Evolutionary conservation across 495 filamentous ascomycete genomes (phyloP), one percentile per base, ranked within the genome.

Genomic region (Penicillium subrubescens): DNA sequence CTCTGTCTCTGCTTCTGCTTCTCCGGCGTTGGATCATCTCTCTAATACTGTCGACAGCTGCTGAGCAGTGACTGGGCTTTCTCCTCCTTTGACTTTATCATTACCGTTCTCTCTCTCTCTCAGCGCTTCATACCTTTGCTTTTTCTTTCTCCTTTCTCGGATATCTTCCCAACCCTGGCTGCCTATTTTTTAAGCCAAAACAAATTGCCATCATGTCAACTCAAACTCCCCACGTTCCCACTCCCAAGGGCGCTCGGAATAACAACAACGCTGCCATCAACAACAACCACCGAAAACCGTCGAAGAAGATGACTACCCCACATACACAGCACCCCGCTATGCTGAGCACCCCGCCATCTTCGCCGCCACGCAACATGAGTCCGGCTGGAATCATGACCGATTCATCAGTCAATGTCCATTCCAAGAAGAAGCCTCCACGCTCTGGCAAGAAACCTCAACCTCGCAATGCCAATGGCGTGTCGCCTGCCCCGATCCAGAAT

Each of bases 121-220:
- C 56, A 33, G 56, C 59, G 33, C 34, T 35, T 43, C 21, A 37
- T 33, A 3, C 50, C 21, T 61, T 66, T 61, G 25, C 57, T 41
- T 48, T 68, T 69, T 57, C 55, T 21, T 69, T 60, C 63, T 56
- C 48, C 48, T 63, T 70, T 65, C 35, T 29, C 65, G 41, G 64
- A 37, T 67, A 63, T 68, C 46, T 71, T 60, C 70, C 60, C 65
- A 68, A 68, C 29, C 15, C 55, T 73, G 79, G 80, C 80, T 81
- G 76, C 73, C 63, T 81, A 80, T 82, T 80, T 80, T 68, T 79
- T 68, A 79, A 81, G 78, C 78, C 77, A 69, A 43, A 41, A 41
- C 37, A 71, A 53, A 46, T 39, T 44, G 67, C 79, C 74, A 70
- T 68, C 60, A 82, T 81, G 80, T 79, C 79, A 71, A 73, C 76